Evolutionary conservation across 2,329 filamentous ascomycete genomes (phyloP).

Genomic region (Aureobasidium uvarum): DNA sequence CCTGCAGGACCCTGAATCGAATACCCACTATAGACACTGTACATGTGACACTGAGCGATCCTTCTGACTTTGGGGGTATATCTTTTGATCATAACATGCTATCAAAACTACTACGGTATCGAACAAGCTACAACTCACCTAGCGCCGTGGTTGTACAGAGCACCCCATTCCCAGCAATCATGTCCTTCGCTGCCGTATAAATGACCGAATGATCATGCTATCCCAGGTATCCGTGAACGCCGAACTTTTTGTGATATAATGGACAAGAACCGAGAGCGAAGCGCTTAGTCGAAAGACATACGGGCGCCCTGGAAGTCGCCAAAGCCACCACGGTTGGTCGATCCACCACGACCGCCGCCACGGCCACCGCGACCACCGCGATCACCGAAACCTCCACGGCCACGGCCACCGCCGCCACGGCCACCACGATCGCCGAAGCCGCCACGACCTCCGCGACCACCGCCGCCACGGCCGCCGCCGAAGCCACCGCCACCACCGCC

Average conservation of each 20-base stretch:
- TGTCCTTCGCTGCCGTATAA: conserved; percentile 16
- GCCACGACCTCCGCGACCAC: conserved; percentile 43
- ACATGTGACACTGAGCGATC: not conserved
- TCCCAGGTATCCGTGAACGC: conserved; percentile 22
- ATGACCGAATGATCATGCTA: conserved; percentile 20
- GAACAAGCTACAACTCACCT: conserved; percentile 22
- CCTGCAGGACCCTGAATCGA: conserved; percentile 7
- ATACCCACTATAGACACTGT: not conserved
- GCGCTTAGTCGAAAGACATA: conserved; percentile 12
- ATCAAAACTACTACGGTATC: conserved; percentile 20
- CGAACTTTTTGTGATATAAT: conserved; percentile 22
- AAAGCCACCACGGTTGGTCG: conserved; percentile 56
- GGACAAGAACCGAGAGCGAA: conserved; percentile 4
- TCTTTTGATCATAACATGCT: conserved; percentile 23
- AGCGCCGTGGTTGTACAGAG: conserved; percentile 21
- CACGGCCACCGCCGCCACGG: conserved; percentile 53
- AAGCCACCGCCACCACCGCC: conserved; percentile 48
- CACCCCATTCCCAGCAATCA: conserved; percentile 8
- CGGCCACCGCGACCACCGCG: conserved; percentile 51
- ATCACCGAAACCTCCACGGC: conserved; percentile 54
- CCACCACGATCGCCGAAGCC: conserved; percentile 52
- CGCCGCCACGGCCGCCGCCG: conserved; percentile 42
- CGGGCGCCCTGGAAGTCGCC: conserved; percentile 68
- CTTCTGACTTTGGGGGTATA: not conserved
- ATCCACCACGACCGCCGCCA: conserved; percentile 47